Evolutionary conservation across 2,329 filamentous ascomycete species (phyloP).

Genomic region (Monosporascus cannonballus): DNA sequence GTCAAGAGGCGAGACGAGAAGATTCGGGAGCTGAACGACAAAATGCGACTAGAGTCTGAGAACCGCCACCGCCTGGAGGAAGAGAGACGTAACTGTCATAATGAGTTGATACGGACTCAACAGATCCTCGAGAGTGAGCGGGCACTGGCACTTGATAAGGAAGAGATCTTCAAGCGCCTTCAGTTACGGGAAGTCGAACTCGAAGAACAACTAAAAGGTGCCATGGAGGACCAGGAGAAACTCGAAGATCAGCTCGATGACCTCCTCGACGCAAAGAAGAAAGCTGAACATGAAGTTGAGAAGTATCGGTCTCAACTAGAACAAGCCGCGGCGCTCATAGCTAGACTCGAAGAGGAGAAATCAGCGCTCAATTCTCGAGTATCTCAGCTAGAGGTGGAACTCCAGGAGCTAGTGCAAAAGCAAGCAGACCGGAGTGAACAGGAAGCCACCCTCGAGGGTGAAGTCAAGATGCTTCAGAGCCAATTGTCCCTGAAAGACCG

Average conservation of each 20-base stretch:
- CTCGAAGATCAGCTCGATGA: constrained; percentile 91
- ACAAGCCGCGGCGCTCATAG: constrained; percentile 83
- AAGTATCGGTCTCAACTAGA: constrained; percentile 76
- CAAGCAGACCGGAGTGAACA: constrained; percentile 70
- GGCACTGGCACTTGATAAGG: constrained; percentile 92
- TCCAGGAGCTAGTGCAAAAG: constrained; percentile 63
- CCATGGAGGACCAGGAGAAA: constrained; percentile 88
- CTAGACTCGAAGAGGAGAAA: constrained; percentile 82
- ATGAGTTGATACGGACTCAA: constrained; percentile 83
- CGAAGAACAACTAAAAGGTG: constrained; percentile 85
- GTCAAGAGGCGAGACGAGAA: constrained; percentile 93
- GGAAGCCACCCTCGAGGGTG: constrained; percentile 70
- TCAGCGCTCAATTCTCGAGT: constrained; percentile 63
- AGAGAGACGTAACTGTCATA: constrained; percentile 78
- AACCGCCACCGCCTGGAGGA: constrained; percentile 81
- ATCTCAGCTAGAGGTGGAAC: constrained; percentile 61
- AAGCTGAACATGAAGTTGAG: constrained; percentile 78
- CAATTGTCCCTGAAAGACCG: constrained; percentile 84
- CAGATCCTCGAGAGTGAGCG: constrained; percentile 94
- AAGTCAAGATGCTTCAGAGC: constrained; percentile 87
- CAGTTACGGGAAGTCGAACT: constrained; percentile 88
- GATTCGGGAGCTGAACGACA: constrained; percentile 80
- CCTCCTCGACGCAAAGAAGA: constrained; percentile 82
- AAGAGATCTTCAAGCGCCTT: constrained; percentile 97
- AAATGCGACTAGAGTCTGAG: constrained; percentile 69